Evolutionary conservation across 2,329 filamentous ascomycete species (phyloP).

Genomic region (Ceratocystis colombiana): DNA sequence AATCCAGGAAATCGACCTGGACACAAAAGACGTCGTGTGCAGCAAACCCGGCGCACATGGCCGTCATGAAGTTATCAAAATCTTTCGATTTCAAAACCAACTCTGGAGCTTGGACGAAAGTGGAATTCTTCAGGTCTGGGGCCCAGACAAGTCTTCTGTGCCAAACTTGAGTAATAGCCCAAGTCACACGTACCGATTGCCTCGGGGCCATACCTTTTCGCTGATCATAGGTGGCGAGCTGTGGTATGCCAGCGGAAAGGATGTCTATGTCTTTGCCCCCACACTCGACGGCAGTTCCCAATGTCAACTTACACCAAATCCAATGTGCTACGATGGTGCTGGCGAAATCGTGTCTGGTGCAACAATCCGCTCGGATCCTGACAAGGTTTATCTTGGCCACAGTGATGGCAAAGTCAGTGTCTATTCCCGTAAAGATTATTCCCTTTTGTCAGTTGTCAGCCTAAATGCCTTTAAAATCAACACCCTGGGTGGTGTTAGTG

Average conservation of each 20-base stretch:
- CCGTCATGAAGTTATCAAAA: slow-evolving; percentile 68
- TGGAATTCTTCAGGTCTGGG: slow-evolving; percentile 80
- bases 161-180: slow-evolving; percentile 67
- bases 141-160: slow-evolving; percentile 57
- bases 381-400: slow-evolving; percentile 81
- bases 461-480: slow-evolving; percentile 95
- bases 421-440: slow-evolving; percentile 69
- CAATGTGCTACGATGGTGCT: slow-evolving; percentile 59
- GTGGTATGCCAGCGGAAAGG: slow-evolving; percentile 81
- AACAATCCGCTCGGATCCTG: slow-evolving; percentile 60
- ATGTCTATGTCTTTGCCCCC: slow-evolving; percentile 74
- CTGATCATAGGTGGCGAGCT: slow-evolving; percentile 75
- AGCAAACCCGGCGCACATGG: slow-evolving; percentile 64
- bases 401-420: slow-evolving; percentile 88
- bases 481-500: slow-evolving; percentile 67
- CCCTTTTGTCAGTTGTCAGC: slow-evolving; percentile 69
- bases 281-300: slow-evolving; percentile 55
- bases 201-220: slow-evolving; percentile 76
- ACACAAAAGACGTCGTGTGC: slow-evolving; percentile 57
- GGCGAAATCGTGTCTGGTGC: slow-evolving; percentile 84
- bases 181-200: slow-evolving; percentile 62
- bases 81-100: slow-evolving; percentile 76
- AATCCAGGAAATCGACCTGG: slow-evolving; percentile 77
- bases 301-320: slow-evolving; percentile 64
- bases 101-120: slow-evolving; percentile 92